Percentiles rank a stretch among this genome's conserved stretches.
Conservation (phyloP, 129 eudicot genomes). For the Erigeron canadensis region DNA sequence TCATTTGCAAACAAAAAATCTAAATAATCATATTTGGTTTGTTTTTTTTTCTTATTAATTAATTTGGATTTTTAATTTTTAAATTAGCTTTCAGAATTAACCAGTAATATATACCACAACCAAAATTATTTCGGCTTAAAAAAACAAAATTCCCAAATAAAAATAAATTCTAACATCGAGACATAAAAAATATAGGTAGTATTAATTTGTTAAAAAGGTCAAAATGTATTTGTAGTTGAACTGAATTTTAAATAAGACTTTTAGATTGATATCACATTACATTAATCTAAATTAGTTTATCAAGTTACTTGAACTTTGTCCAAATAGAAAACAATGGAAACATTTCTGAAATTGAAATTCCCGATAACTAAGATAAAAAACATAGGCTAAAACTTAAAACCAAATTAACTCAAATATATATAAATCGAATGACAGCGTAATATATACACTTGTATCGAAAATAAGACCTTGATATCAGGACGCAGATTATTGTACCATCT, state of each 20-base stretch:
- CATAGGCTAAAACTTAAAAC: neutral
- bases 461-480: constrained; percentile 65
- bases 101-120: no score
- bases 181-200: no score
- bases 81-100: no score
- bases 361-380: neutral
- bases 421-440: neutral
- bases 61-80: no score
- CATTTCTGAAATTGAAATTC: neutral
- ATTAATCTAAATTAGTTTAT: neutral
- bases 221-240: neutral
- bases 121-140: no score
- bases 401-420: neutral
- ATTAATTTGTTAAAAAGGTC: no score
- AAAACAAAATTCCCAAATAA: no score
- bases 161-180: no score
- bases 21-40: no score
- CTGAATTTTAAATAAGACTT: neutral
- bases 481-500: constrained; percentile 65
- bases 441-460: neutral
- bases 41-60: no score
- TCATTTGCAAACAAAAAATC: no score
- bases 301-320: neutral
- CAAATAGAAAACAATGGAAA: neutral
- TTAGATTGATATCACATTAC: neutral